Evolutionary conservation across 1,139 yeast species (phyloP), one percentile per base, ranked within the genome.

Genomic region (Petasospora rhodanensis): DNA sequence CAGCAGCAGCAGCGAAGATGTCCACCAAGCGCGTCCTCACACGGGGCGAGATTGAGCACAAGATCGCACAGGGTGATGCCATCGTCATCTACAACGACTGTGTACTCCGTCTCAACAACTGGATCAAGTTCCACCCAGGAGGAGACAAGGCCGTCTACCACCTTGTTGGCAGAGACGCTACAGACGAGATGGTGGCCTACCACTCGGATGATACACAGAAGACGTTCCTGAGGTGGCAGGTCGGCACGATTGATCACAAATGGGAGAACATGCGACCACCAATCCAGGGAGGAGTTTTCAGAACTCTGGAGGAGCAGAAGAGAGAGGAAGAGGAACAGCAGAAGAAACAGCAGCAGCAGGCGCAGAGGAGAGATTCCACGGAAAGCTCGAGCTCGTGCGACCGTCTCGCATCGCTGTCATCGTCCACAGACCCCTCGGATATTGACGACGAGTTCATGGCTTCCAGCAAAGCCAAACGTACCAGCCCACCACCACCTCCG

Each of bases 221-320:
- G 3, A 54, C 56, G 0, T 79, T 84, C 55, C 53, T 53, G 10
- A 66, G 59, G 26, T 87, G 73, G 72, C 70, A 62, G 38, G 66
- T 86, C 10, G 96, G 95, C 2, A 52, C 50, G 18, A 73, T 85
- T 7, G 74, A 76, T 37, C 55, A 64, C 37, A 62, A 64, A 4
- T 86, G 95, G 95, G 67, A 66, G 34, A 82, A 84, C 54, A 60
- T 85, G 52, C 54, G 82, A 22, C 95, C 96, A 5, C 96, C 96
- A 1, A 83, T 87, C 41, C 95, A 85, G 57, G 95, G 95, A 7
- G 95, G 86, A 0, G 49, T 54, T 4, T 81, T 72, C 53, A 45
- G 64, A 19, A 38, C 41, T 7, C 17, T 47, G 6, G 55, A 41
- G 30, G 53, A 47, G 21, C 48, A 46, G 24, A 32, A 37, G 8